A percentile compares a stretch with the other conserved stretches of the same genome.
These are phyloP conservation scores for Trichoderma sp. DNA, from an alignment of 2,329 filamentous ascomycete genomes.

Conservation along the genomic window DNA sequence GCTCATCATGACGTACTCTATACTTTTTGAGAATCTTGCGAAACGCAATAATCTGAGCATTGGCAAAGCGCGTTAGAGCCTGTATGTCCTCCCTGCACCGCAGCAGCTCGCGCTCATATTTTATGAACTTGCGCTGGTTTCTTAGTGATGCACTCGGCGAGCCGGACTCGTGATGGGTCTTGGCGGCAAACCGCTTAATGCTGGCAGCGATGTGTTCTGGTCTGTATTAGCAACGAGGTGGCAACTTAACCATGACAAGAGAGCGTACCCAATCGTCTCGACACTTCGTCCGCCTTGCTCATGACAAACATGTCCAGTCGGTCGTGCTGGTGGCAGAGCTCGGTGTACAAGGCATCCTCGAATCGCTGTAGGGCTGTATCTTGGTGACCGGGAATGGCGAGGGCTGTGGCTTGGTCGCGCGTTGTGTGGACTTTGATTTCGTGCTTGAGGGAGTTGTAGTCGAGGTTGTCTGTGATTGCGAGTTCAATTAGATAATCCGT, in stretches of 20 bases:
- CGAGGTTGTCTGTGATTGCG: constrained; percentile 69
- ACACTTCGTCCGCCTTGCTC: constrained; percentile 77
- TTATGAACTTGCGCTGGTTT: constrained; percentile 51
- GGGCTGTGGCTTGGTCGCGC: constrained; percentile 63
- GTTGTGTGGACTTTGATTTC: constrained; percentile 79
- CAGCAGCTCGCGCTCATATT: constrained; percentile 51
- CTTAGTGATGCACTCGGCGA: constrained; percentile 38
- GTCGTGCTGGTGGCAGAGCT: constrained; percentile 72
- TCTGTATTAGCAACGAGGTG: background rate
- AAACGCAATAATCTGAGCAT: constrained; percentile 72
- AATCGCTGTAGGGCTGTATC: constrained; percentile 60
- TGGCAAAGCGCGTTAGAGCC: constrained; percentile 67
- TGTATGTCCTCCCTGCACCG: constrained; percentile 69
- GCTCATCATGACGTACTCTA: constrained; percentile 43
- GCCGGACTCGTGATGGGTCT: constrained; percentile 36
- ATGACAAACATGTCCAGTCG: constrained; percentile 74
- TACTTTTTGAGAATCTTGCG: constrained; percentile 85
- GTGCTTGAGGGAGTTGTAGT: constrained; percentile 84
- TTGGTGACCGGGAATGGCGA: constrained; percentile 70
- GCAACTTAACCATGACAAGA: background rate
- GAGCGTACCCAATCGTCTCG: constrained; percentile 59
- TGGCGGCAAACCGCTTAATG: constrained; percentile 47
- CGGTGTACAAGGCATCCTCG: constrained; percentile 67
- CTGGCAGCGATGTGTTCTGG: constrained; percentile 49
- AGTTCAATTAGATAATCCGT: background rate